Evolutionary conservation across 768 basidiomycete genomes (phyloP).

Genomic region (Mycena crocata): DNA sequence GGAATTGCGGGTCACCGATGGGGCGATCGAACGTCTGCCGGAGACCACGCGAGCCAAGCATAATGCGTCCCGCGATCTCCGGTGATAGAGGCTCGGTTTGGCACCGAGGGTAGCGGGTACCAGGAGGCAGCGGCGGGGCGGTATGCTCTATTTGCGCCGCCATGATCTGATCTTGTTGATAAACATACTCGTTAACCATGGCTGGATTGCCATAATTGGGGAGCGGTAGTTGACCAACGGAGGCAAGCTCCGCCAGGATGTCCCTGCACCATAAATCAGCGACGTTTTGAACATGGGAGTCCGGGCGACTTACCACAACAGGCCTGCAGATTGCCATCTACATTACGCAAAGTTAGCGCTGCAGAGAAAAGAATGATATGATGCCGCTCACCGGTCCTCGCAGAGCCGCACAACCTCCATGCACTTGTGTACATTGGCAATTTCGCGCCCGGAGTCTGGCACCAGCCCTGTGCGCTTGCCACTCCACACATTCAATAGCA

Average conservation of each 20-base stretch:
- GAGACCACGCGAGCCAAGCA: conserved; percentile 18
- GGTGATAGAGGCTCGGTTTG: neutral
- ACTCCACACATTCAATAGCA: conserved; percentile 77
- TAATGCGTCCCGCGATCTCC: neutral
- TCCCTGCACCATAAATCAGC: conserved; percentile 22
- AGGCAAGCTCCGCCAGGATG: conserved; percentile 38
- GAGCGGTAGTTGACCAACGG: conserved; percentile 30
- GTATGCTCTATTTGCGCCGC: neutral
- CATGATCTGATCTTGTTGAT: neutral
- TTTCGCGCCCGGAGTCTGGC: conserved; percentile 62
- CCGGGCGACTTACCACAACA: conserved; percentile 43
- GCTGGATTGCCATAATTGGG: neutral
- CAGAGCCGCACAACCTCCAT: conserved; percentile 59
- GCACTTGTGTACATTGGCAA: conserved; percentile 71
- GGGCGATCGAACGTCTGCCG: conserved; percentile 23
- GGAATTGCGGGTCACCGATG: conserved; percentile 9
- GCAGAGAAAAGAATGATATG: neutral
- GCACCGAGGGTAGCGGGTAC: neutral
- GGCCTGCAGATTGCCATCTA: conserved; percentile 57
- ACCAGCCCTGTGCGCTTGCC: conserved; percentile 61
- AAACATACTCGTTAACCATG: neutral
- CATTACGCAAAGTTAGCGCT: neutral
- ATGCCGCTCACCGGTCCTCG: conserved; percentile 48
- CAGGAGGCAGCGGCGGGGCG: neutral
- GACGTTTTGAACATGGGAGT: too few species aligned